These are phyloP conservation scores for Ajuga chamaepitys DNA, from an alignment of 257 asterid genomes.

Conservation along the genomic window DNA sequence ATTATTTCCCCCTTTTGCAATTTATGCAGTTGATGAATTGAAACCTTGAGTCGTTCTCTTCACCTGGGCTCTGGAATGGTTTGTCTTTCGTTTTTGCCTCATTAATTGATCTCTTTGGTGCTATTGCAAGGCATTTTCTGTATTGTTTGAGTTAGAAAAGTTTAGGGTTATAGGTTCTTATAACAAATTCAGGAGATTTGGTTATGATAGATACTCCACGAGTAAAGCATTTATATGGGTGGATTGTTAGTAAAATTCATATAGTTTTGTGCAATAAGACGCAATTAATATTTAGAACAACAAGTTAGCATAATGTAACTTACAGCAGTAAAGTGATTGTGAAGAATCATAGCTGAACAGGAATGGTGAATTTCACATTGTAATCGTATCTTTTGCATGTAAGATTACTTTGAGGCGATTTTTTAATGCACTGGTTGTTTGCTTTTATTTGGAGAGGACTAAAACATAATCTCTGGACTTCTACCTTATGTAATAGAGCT, in stretches of 20 bases:
- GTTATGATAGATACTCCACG: neutral
- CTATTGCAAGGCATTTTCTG: too few species aligned
- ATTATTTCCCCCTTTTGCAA: neutral
- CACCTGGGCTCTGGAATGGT: too few species aligned
- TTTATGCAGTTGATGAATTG: neutral
- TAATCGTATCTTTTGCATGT: neutral
- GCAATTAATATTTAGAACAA: neutral
- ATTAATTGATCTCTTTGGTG: too few species aligned
- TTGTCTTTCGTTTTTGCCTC: too few species aligned
- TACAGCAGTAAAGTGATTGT: neutral
- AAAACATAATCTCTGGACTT: neutral
- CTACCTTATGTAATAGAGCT: neutral
- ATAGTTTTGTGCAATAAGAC: neutral
- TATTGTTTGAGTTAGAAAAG: too few species aligned
- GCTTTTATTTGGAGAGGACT: neutral
- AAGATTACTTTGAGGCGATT: neutral
- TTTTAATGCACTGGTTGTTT: neutral
- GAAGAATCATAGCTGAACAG: neutral
- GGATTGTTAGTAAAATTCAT: neutral
- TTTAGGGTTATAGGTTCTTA: too few species aligned
- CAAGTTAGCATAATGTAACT: neutral
- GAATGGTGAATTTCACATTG: neutral
- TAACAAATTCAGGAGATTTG: neutral
- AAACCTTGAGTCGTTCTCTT: too few species aligned
- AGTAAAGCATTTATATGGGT: neutral